Base-by-base conservation (phyloP, 345 rosid genomes). In the Aegle marmelos region DNA sequence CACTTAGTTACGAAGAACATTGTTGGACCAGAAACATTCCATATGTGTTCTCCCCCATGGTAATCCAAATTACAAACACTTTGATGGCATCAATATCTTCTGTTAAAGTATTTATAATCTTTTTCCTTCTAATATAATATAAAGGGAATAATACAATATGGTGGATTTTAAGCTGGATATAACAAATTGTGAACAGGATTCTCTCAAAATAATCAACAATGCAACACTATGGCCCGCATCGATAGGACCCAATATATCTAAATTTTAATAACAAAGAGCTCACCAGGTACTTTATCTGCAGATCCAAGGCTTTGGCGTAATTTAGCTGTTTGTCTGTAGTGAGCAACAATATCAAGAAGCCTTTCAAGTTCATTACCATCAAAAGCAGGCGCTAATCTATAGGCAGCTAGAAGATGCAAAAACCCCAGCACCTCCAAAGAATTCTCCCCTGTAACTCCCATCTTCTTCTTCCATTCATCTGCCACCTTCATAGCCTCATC, bases 341-440 rank as follows among this genome's bases (percentile, higher is more conserved):
- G 86, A 80, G 75, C 77, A 72, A 80, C 75, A 41, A 34, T 68
- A 82, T 86, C 82, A 21, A 83, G 85, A 64, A 77, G 78, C 64
- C 37, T 64, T 11, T 65, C 74, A 28, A 86, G 73, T 70, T 87
- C 87, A 11, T 74, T 73, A 3, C 54, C 53, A 72, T 74, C 76
- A 30, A 88, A 87, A 48, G 77, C 31, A 76, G 79, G 78, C 33
- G 78, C 83, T 79, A 87, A 76, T 74, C 82, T 76, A 75, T 83
- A 88, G 50, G 83, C 80, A 75, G 88, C 87, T 53, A 90, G 41
- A 75, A 89, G 82, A 70, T 83, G 80, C 68, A 88, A 75, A 78
- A 87, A 85, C 34, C 85, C 82, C 80, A 88, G 76, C 64, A 87
- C 85, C 78, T 86, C 90, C 61, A 77, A 65, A 39, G 83, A 77